phyloP scores from a whole-genome alignment of 345 rosid species.

The Excoecaria cochinchinensis region DNA sequence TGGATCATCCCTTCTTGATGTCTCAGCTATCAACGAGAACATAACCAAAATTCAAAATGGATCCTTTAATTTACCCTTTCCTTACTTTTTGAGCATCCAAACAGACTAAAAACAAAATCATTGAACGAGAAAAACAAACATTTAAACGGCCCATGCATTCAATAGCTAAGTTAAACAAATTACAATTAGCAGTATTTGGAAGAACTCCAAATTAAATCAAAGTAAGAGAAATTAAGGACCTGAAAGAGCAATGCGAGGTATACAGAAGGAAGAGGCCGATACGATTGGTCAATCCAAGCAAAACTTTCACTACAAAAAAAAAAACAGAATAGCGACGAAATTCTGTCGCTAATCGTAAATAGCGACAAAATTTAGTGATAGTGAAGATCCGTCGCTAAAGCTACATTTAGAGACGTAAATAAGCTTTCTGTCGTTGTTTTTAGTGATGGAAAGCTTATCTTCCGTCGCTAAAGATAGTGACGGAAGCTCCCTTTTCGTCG shows the following conservation, averaged over 20 bases:
- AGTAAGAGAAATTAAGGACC: conserved; percentile 29
- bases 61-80: too few species aligned
- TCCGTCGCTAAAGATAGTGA: too few species aligned
- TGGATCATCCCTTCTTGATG: neutral
- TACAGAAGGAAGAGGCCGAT: conserved; percentile 69
- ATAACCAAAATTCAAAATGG: neutral
- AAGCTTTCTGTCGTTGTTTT: too few species aligned
- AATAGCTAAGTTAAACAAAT: neutral
- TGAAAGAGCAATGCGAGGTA: conserved; percentile 68
- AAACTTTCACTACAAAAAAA: too few species aligned
- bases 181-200: neutral
- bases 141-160: conserved; percentile 7
- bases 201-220: conserved; percentile 5
- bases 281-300: conserved; percentile 78
- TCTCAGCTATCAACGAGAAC: neutral
- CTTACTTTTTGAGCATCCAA: neutral
- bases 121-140: conserved; percentile 5
- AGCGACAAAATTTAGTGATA: too few species aligned
- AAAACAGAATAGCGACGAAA: too few species aligned
- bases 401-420: too few species aligned
- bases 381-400: too few species aligned
- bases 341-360: too few species aligned
- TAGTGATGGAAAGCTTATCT: too few species aligned
- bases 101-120: neutral
- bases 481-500: too few species aligned